Percentiles rank a stretch among this genome's conserved stretches.
Evolutionary conservation across 2,329 filamentous ascomycete genomes (phyloP).

Genomic region (Capronia coronata): DNA sequence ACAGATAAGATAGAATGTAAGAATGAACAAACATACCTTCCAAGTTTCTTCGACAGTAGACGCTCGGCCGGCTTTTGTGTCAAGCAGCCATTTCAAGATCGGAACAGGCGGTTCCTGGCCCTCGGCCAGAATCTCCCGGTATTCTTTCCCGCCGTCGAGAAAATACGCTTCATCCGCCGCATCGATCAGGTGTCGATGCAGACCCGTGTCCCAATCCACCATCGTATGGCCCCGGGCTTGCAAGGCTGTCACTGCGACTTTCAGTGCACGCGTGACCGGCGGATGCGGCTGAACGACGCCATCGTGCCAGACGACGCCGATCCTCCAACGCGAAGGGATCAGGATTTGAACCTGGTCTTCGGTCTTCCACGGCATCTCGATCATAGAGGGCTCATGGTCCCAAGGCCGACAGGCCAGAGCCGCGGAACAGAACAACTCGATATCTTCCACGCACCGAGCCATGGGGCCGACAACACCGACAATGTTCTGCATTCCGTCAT

Average conservation of each 20-base stretch:
- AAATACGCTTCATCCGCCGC: conserved; percentile 47
- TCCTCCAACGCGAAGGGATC: conserved; percentile 37
- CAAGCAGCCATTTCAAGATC: conserved; percentile 53
- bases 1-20: too few relatives aligned
- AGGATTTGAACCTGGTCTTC: neutral
- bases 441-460: conserved; percentile 46
- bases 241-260: conserved; percentile 40
- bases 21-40: conserved; percentile 34
- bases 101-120: conserved; percentile 55
- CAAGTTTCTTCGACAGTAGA: conserved; percentile 36
- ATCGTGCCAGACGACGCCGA: conserved; percentile 61
- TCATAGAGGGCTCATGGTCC: conserved; percentile 47
- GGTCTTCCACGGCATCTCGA: conserved; percentile 47
- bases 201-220: conserved; percentile 45
- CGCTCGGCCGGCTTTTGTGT: conserved; percentile 45
- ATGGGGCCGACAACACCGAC: conserved; percentile 49
- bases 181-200: conserved; percentile 45
- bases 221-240: conserved; percentile 45
- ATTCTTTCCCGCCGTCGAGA: conserved; percentile 54
- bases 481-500: conserved; percentile 31
- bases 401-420: conserved; percentile 44
- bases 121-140: conserved; percentile 44
- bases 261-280: conserved; percentile 50
- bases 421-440: conserved; percentile 39
- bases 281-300: conserved; percentile 59